These are phyloP conservation scores for Aspergillus ibericus DNA, from an alignment of 2,329 filamentous ascomycete species.

Conservation along the genomic window DNA sequence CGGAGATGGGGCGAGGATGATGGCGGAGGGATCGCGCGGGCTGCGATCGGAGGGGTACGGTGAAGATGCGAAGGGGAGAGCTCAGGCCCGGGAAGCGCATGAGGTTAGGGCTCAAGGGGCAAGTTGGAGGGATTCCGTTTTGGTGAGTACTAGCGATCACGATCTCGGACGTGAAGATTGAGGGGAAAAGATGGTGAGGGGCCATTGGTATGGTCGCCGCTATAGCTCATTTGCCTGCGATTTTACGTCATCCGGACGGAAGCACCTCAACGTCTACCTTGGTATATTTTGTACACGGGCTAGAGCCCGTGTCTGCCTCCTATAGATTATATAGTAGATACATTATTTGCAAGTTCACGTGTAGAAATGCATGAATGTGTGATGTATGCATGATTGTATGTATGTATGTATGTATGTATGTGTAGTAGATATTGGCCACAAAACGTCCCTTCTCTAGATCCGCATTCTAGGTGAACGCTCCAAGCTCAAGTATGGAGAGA, in stretches of 20 bases:
- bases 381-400: neutral
- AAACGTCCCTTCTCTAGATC: neutral
- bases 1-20: conserved; percentile 25
- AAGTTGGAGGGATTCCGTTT: neutral
- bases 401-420: neutral
- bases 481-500: conserved; percentile 9
- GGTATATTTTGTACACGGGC: neutral
- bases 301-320: neutral
- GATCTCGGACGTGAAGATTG: neutral
- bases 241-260: conserved; percentile 8
- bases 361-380: neutral
- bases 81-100: conserved; percentile 29
- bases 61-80: conserved; percentile 20
- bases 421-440: neutral
- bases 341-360: neutral
- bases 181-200: neutral
- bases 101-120: conserved; percentile 2
- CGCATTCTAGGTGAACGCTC: neutral
- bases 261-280: neutral
- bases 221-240: neutral
- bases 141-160: neutral
- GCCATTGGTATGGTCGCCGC: neutral
- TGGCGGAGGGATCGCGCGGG: conserved; percentile 17
- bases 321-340: neutral
- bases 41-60: conserved; percentile 23